These are phyloP conservation scores for Wickerhamomyces bovis DNA, from an alignment of 805 yeast genomes.

Conservation along the genomic window DNA sequence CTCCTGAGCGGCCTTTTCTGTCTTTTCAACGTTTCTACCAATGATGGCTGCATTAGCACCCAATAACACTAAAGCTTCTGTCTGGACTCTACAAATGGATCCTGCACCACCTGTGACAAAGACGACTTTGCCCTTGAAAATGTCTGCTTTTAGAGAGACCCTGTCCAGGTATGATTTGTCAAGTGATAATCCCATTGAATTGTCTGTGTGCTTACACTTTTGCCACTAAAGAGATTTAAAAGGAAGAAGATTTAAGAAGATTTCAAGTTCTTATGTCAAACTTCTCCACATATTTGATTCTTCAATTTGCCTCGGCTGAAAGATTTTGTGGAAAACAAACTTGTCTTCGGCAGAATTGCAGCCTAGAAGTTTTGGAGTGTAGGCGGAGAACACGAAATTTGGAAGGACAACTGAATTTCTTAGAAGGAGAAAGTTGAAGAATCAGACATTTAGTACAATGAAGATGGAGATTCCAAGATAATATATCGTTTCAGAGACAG, in stretches of 20 bases:
- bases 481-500: too few relatives aligned
- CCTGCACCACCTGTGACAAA: constrained; percentile 97
- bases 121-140: constrained; percentile 80
- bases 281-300: neutral
- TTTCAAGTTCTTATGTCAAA: neutral
- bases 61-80: constrained; percentile 72
- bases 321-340: too few relatives aligned
- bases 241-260: too few relatives aligned
- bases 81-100: constrained; percentile 86
- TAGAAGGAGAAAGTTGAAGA: neutral
- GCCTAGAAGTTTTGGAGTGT: too few relatives aligned
- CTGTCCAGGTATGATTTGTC: constrained; percentile 23
- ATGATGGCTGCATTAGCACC: constrained; percentile 87
- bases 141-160: constrained; percentile 44
- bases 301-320: neutral
- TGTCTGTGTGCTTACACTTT: too few relatives aligned
- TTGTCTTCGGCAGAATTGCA: too few relatives aligned
- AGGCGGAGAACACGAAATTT: neutral
- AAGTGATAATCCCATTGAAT: constrained; percentile 5
- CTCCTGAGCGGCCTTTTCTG: constrained; percentile 62
- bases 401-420: neutral
- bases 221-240: too few relatives aligned
- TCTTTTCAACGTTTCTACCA: constrained; percentile 69
- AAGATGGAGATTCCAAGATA: too few relatives aligned
- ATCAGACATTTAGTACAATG: too few relatives aligned